Evolutionary conservation across 2,329 filamentous ascomycete species (phyloP).

Genomic region (Xylariales sp.): DNA sequence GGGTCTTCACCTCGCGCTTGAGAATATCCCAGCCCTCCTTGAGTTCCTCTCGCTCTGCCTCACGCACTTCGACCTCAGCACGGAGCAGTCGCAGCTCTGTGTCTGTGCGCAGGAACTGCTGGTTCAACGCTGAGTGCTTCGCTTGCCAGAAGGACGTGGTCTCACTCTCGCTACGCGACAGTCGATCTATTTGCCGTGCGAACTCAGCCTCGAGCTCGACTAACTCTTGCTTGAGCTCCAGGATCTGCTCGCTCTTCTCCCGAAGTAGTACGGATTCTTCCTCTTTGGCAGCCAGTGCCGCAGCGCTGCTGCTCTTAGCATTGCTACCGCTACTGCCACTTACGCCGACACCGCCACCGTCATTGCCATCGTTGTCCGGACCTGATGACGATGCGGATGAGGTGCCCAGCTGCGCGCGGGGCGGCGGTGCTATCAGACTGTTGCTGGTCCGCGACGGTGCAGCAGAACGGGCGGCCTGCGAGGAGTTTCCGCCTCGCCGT

Average conservation of each 20-base stretch:
- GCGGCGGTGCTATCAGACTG: slow-evolving; percentile 33
- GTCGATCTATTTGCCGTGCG: slow-evolving; percentile 45
- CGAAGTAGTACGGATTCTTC: slow-evolving; percentile 26
- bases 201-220: slow-evolving; percentile 50
- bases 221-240: slow-evolving; percentile 48
- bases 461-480: slow-evolving; percentile 26
- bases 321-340: slow-evolving; percentile 16
- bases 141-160: slow-evolving; percentile 54
- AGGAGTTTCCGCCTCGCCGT: slow-evolving; percentile 29
- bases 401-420: slow-evolving; percentile 33
- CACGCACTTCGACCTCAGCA: slow-evolving; percentile 42
- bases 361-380: slow-evolving; percentile 19
- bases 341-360: slow-evolving; percentile 10
- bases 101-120: slow-evolving; percentile 47
- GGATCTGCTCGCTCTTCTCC: slow-evolving; percentile 49
- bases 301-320: slow-evolving; percentile 13
- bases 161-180: slow-evolving; percentile 51
- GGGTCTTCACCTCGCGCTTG: slow-evolving; percentile 37
- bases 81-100: slow-evolving; percentile 48
- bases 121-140: slow-evolving; percentile 48
- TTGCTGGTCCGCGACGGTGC: slow-evolving; percentile 20
- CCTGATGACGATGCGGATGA: slow-evolving; percentile 24
- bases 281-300: slow-evolving; percentile 6
- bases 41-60: slow-evolving; percentile 44
- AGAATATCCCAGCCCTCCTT: slow-evolving; percentile 44